Conservation (phyloP, 305 asterid species). For the Fraxinus baroniana region DNA sequence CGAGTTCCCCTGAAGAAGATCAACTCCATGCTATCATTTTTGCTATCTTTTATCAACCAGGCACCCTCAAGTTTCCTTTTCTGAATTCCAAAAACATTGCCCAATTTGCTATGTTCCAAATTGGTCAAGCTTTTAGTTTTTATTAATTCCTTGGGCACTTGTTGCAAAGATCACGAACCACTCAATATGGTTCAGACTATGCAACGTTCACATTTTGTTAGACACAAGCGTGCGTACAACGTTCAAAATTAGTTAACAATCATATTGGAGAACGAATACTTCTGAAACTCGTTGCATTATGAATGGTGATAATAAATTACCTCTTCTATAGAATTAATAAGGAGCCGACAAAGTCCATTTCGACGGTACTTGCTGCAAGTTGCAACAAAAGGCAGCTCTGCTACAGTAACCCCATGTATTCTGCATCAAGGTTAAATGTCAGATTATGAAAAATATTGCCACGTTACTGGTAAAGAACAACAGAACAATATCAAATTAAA, state of each 20-base stretch:
- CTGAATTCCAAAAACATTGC: not conserved
- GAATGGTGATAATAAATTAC: slow-evolving; percentile 33
- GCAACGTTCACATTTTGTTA: not conserved
- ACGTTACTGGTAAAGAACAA: not conserved
- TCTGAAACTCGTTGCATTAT: not conserved
- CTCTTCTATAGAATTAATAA: slow-evolving; percentile 72
- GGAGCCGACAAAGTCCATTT: slow-evolving; percentile 90
- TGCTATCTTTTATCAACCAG: not conserved
- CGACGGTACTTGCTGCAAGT: slow-evolving; percentile 92
- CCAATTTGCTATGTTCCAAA: not conserved
- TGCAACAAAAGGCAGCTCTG: slow-evolving; percentile 94
- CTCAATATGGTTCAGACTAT: not conserved
- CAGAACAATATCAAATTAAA: not conserved
- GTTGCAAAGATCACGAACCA: not conserved
- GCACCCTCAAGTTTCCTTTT: not conserved
- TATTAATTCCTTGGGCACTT: not conserved
- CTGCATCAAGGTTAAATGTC: slow-evolving; percentile 42
- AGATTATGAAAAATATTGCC: slow-evolving; percentile 19
- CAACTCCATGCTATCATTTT: not conserved
- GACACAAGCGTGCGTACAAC: not conserved
- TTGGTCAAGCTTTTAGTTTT: not conserved
- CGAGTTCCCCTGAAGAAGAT: not conserved
- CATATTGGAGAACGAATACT: not conserved
- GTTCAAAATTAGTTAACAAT: not conserved
- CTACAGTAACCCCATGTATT: slow-evolving; percentile 84